These are phyloP conservation scores for Hylodesmum podocarpum DNA, from an alignment of 306 rosid species.

Conservation along the genomic window DNA sequence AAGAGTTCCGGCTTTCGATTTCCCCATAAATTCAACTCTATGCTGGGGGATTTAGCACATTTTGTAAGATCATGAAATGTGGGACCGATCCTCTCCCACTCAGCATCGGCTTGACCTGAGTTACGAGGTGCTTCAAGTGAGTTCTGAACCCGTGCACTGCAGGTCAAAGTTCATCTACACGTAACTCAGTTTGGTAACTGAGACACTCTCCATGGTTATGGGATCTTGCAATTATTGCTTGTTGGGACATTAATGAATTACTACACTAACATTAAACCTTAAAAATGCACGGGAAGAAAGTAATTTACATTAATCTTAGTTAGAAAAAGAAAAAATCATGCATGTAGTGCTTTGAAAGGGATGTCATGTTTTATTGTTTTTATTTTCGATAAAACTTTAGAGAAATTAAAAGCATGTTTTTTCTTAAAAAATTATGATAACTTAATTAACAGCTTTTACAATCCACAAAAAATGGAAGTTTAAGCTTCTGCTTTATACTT, in stretches of 20 bases:
- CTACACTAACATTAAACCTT: neutral
- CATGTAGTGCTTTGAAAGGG: neutral
- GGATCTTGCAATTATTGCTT: conserved; percentile 11
- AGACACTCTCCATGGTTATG: neutral
- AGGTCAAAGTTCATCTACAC: conserved; percentile 4
- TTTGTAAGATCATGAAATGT: neutral
- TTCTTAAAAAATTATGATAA: neutral
- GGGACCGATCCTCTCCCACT: neutral
- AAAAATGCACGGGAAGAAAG: conserved; percentile 4
- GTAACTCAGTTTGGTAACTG: conserved; percentile 4
- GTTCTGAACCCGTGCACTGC: conserved; percentile 4
- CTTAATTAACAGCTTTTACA: conserved; percentile 1
- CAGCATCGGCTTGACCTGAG: neutral
- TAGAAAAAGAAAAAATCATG: neutral
- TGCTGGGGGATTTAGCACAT: neutral
- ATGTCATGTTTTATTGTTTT: neutral
- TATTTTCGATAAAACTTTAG: neutral
- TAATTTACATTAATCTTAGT: neutral
- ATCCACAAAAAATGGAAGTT: neutral
- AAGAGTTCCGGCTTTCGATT: neutral
- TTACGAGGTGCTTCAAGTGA: conserved; percentile 12
- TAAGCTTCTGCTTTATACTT: neutral
- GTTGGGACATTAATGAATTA: neutral
- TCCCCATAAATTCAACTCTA: neutral
- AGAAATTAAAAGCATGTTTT: neutral